These are phyloP conservation scores for Myriangium duriaei DNA, from an alignment of 2,329 filamentous ascomycete species.

Conservation along the genomic window DNA sequence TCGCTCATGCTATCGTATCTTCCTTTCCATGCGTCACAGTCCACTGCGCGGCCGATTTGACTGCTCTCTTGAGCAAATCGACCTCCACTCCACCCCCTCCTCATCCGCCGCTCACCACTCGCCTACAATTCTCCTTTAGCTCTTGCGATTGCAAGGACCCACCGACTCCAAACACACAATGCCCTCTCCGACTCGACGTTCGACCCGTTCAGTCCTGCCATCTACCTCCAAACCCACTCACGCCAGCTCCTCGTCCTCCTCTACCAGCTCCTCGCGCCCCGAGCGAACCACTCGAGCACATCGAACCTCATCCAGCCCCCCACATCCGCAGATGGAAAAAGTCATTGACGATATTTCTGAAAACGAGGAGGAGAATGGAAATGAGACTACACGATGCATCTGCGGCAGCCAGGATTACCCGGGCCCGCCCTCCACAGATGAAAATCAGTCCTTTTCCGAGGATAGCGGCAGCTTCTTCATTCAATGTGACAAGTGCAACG, in stretches of 20 bases:
- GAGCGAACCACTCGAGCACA: constrained; percentile 59
- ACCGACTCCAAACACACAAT: too few species aligned
- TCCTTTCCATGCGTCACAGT: too few species aligned
- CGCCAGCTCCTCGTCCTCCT: constrained; percentile 59
- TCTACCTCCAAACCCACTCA: constrained; percentile 6
- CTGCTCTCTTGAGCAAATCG: too few species aligned
- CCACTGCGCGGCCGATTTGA: too few species aligned
- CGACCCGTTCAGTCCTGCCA: constrained; percentile 9
- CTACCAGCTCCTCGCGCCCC: constrained; percentile 55
- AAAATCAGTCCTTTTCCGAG: constrained; percentile 50
- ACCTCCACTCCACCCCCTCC: too few species aligned
- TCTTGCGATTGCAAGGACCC: too few species aligned
- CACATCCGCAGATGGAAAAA: constrained; percentile 37
- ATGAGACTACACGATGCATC: constrained; percentile 90
- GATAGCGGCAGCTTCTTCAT: constrained; percentile 93
- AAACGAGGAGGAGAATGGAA: constrained; percentile 54
- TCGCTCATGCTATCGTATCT: too few species aligned
- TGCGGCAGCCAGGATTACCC: constrained; percentile 94
- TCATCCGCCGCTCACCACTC: too few species aligned
- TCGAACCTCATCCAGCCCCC: constrained; percentile 59
- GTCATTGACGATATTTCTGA: constrained; percentile 45
- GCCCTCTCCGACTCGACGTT: constrained; percentile 9
- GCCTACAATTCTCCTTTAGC: too few species aligned
- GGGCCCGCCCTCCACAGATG: constrained; percentile 53
- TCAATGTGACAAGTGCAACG: constrained; percentile 93